A percentile compares a stretch with the other conserved stretches of the same genome.
These are phyloP conservation scores for Trichosphaerium sp. DNA, from an alignment of 78 protist species.

Conservation along the genomic window DNA sequence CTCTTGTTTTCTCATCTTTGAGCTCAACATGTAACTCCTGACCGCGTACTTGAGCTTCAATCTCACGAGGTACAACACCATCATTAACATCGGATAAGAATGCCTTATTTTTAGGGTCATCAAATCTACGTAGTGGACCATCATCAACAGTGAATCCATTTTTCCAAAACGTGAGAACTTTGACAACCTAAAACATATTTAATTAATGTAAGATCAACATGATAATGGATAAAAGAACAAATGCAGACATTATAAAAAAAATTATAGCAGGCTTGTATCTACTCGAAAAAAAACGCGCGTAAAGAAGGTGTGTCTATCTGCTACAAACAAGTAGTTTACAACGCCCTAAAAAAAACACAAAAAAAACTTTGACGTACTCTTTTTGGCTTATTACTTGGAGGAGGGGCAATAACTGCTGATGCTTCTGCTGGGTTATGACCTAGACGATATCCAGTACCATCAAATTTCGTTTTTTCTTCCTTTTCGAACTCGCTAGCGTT, in stretches of 20 bases:
- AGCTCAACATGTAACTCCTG: background rate
- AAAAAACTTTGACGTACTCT: constrained; percentile 15
- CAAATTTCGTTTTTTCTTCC: constrained; percentile 9
- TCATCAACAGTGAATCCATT: constrained; percentile 68
- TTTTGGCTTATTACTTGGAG: background rate
- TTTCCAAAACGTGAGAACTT: constrained; percentile 43
- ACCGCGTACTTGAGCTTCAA: constrained; percentile 8
- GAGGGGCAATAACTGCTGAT: background rate
- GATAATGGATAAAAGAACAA: background rate
- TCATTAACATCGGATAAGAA: constrained; percentile 31
- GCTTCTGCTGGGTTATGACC: background rate
- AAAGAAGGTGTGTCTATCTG: too few species aligned
- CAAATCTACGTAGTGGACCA: constrained; percentile 42
- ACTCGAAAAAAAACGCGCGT: too few species aligned
- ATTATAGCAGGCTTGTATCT: too few species aligned
- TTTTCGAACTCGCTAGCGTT: constrained; percentile 5
- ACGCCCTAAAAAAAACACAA: too few species aligned
- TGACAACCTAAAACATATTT: too few species aligned
- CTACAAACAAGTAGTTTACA: too few species aligned
- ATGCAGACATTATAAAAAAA: background rate
- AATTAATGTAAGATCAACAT: too few species aligned
- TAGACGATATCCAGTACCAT: constrained; percentile 18
- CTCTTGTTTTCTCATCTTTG: background rate
- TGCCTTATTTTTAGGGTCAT: constrained; percentile 33
- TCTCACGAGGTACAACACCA: constrained; percentile 46